These are phyloP conservation scores for Bipolaris zeicola DNA, from an alignment of 2,329 filamentous ascomycete genomes.

Conservation along the genomic window DNA sequence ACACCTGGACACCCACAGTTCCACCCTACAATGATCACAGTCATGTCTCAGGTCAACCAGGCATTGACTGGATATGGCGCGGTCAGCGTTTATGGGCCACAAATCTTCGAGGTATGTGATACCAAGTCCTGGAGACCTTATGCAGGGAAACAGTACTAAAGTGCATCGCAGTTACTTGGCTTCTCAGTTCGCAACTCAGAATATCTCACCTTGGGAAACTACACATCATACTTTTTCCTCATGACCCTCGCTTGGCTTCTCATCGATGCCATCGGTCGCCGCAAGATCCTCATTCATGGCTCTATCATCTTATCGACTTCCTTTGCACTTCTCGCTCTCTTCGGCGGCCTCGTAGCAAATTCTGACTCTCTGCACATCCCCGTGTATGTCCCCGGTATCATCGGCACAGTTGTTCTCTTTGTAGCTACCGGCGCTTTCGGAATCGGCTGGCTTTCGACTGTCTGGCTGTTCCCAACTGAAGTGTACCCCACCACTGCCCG, in stretches of 20 bases:
- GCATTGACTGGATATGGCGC: constrained; percentile 64
- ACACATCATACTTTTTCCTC: constrained; percentile 64
- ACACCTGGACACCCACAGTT: constrained; percentile 61
- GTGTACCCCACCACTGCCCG: constrained; percentile 62
- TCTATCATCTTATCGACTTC: constrained; percentile 55
- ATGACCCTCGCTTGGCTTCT: constrained; percentile 67
- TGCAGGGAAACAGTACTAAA: constrained; percentile 47
- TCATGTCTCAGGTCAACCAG: constrained; percentile 69
- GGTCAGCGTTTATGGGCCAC: constrained; percentile 66
- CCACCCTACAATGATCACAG: constrained; percentile 64
- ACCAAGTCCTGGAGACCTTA: not conserved
- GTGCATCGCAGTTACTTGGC: constrained; percentile 63
- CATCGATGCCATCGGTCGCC: constrained; percentile 62
- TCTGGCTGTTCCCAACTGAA: constrained; percentile 66
- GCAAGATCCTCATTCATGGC: constrained; percentile 61
- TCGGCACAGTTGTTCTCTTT: constrained; percentile 60
- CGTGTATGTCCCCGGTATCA: constrained; percentile 53
- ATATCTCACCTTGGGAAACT: constrained; percentile 65
- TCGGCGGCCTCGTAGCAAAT: constrained; percentile 57
- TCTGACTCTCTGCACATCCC: constrained; percentile 46
- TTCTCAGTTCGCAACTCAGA: constrained; percentile 59
- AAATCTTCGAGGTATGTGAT: constrained; percentile 60
- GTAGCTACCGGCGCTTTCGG: constrained; percentile 65
- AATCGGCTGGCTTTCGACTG: constrained; percentile 64
- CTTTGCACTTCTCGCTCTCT: constrained; percentile 59